Percentiles rank a stretch among this genome's conserved stretches.
phyloP scores from a whole-genome alignment of 345 rosid species.

The Psidium guajava region DNA sequence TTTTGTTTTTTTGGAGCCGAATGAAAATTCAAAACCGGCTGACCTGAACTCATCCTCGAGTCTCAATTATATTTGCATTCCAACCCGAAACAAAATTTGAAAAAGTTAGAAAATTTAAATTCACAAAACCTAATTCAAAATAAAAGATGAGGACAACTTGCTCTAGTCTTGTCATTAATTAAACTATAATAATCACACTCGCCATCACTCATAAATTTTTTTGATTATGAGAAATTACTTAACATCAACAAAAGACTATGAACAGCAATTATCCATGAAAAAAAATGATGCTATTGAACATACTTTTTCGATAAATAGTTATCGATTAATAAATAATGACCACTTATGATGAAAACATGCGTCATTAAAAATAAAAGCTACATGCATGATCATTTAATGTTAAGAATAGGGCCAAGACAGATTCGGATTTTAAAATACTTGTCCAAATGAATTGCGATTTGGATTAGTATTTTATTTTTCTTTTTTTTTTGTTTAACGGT shows the following conservation, averaged over 20 bases:
- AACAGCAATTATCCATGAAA: neutral
- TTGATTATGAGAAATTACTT: neutral
- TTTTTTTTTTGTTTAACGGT: accelerated
- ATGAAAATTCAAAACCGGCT: too few relatives aligned
- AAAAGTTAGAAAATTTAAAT: too few relatives aligned
- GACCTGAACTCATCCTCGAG: too few relatives aligned
- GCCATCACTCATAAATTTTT: neutral
- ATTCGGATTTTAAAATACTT: neutral
- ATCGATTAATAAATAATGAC: neutral
- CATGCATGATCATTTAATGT: accelerated
- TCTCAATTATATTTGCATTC: too few relatives aligned
- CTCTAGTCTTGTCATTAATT: neutral
- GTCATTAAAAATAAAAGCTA: too few relatives aligned
- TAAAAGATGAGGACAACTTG: too few relatives aligned
- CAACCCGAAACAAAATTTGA: too few relatives aligned
- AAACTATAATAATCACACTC: accelerated
- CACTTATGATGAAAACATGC: too few relatives aligned
- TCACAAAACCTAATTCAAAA: too few relatives aligned
- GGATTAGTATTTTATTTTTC: neutral
- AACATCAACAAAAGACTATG: accelerated
- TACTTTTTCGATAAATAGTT: neutral
- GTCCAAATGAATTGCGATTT: neutral
- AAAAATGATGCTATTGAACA: neutral
- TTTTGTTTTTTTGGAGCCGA: too few relatives aligned
- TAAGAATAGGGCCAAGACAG: neutral